These are phyloP conservation scores for Myxozyma udenii DNA, from an alignment of 805 yeast genomes.

Conservation along the genomic window DNA sequence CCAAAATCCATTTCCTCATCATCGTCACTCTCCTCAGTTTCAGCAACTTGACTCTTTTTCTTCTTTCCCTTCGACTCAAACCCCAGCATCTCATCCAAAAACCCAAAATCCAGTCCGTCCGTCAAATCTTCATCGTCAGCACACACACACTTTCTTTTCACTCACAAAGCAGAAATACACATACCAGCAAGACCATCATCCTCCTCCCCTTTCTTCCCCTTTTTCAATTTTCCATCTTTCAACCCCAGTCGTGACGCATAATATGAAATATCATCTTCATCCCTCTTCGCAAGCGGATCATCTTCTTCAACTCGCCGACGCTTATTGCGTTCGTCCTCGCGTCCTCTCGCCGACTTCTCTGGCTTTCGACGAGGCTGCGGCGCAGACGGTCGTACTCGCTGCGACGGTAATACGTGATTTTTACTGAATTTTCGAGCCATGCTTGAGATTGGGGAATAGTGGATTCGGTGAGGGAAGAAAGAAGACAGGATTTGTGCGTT, in stretches of 20 bases:
- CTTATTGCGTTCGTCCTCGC: background rate
- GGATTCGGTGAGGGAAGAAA: background rate
- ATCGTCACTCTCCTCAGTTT: slow-evolving; percentile 26
- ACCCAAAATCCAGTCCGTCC: slow-evolving; percentile 66
- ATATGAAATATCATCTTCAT: slow-evolving; percentile 75
- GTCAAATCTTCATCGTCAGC: slow-evolving; percentile 52
- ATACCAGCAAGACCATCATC: slow-evolving; percentile 66
- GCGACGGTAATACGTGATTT: slow-evolving; percentile 24
- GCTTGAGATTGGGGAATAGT: background rate
- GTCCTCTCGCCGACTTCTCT: background rate
- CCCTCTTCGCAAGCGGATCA: slow-evolving; percentile 49
- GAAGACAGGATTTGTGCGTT: background rate
- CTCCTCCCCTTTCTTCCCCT: slow-evolving; percentile 49
- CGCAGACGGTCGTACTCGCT: slow-evolving; percentile 5
- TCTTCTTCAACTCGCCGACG: slow-evolving; percentile 40
- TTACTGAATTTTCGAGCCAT: slow-evolving; percentile 9
- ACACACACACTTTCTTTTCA: slow-evolving; percentile 1
- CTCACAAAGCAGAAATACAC: slow-evolving; percentile 1
- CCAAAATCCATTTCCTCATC: slow-evolving; percentile 6
- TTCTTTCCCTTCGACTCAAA: slow-evolving; percentile 6
- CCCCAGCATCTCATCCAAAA: slow-evolving; percentile 31
- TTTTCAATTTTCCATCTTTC: slow-evolving; percentile 44
- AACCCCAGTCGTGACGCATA: slow-evolving; percentile 80
- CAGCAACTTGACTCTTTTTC: slow-evolving; percentile 17
- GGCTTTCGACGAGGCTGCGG: background rate